phyloP scores from a whole-genome alignment of 2,329 filamentous ascomycete genomes.

The Epichloe sibirici region DNA sequence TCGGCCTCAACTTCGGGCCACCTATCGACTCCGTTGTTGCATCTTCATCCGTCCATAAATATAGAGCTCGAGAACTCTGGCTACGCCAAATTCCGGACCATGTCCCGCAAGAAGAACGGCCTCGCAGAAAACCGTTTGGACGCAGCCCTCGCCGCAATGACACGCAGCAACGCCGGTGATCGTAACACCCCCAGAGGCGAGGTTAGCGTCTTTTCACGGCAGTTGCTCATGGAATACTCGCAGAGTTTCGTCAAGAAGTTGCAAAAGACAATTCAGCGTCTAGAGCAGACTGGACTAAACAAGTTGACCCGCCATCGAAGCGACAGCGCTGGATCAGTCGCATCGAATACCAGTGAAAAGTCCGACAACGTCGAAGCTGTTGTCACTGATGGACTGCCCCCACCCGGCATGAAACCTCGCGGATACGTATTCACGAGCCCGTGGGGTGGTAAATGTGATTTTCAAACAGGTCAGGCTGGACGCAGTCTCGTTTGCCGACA shows the following conservation, averaged over 20 bases:
- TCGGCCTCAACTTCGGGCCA: constrained; percentile 8
- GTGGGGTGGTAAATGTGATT: constrained; percentile 81
- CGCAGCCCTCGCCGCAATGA: constrained; percentile 8
- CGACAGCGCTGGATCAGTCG: constrained; percentile 19
- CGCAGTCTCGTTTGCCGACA: constrained; percentile 66
- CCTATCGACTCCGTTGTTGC: background rate
- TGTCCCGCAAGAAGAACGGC: constrained; percentile 26
- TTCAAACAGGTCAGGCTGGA: constrained; percentile 65
- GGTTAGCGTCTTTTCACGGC: constrained; percentile 33
- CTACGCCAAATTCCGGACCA: constrained; percentile 44
- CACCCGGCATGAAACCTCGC: constrained; percentile 32
- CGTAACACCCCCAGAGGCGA: constrained; percentile 6
- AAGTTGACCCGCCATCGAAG: constrained; percentile 17
- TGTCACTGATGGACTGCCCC: constrained; percentile 1
- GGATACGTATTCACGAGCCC: constrained; percentile 74
- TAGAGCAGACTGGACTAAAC: constrained; percentile 15
- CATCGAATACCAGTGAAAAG: constrained; percentile 10
- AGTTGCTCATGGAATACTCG: constrained; percentile 45
- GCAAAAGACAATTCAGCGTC: constrained; percentile 30
- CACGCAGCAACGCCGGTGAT: constrained; percentile 3
- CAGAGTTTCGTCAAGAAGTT: constrained; percentile 37
- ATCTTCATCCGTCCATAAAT: constrained; percentile 30
- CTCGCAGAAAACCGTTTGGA: constrained; percentile 15
- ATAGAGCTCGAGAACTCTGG: constrained; percentile 42
- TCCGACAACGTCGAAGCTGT: background rate